These are phyloP conservation scores for Monosporascus sp. DNA, from an alignment of 2,329 filamentous ascomycete genomes.

Conservation along the genomic window DNA sequence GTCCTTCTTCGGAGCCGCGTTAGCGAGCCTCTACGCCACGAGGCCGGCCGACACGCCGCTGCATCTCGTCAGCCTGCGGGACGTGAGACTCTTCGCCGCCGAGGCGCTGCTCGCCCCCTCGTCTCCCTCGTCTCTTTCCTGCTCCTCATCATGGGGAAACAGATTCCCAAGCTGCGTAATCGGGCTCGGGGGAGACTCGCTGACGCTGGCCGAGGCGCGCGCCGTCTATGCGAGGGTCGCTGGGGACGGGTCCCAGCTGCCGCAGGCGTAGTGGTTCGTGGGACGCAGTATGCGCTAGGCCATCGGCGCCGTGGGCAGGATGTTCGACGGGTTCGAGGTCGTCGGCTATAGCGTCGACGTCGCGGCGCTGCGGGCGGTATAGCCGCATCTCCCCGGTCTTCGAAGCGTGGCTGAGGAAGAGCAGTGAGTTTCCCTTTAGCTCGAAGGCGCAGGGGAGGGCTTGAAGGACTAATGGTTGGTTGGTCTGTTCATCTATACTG, in stretches of 20 bases:
- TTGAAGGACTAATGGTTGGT: not conserved
- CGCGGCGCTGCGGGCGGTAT: conserved; percentile 19
- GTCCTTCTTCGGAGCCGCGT: conserved; percentile 24
- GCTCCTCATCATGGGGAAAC: not conserved
- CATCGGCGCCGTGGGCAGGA: conserved; percentile 25
- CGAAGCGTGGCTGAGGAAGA: conserved; percentile 33
- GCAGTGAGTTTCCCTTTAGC: conserved; percentile 19
- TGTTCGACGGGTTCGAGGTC: conserved; percentile 34
- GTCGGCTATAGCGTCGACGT: conserved; percentile 38
- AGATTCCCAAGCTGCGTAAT: conserved; percentile 28
- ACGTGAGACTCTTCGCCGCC: conserved; percentile 34
- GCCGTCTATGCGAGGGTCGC: conserved; percentile 21
- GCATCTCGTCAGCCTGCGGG: conserved; percentile 32
- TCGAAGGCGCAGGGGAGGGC: not conserved
- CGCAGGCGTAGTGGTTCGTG: conserved; percentile 27
- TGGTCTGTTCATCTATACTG: not conserved
- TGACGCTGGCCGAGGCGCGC: conserved; percentile 28
- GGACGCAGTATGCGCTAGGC: conserved; percentile 24
- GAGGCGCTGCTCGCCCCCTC: conserved; percentile 23
- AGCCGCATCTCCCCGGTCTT: conserved; percentile 29
- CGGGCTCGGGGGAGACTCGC: conserved; percentile 28
- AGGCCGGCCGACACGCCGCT: conserved; percentile 25
- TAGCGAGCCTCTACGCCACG: conserved; percentile 27
- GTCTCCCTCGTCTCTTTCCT: conserved; percentile 2
- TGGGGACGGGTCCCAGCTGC: conserved; percentile 19